These are phyloP conservation scores for Amanita muscaria DNA, from an alignment of 768 basidiomycete genomes.

Conservation along the genomic window DNA sequence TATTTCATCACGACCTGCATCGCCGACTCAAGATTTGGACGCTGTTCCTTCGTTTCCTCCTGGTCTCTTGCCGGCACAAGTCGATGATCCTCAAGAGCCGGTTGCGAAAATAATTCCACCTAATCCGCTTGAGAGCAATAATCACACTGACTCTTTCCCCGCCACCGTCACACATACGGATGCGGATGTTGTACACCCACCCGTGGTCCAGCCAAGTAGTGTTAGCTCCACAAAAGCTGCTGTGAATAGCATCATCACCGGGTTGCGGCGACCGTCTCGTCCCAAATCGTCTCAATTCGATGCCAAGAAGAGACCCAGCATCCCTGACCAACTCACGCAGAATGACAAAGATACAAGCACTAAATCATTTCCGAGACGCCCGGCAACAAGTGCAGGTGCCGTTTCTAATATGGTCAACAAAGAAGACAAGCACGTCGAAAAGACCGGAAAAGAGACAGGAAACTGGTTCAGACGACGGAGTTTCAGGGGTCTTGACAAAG, in stretches of 20 bases:
- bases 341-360: background rate
- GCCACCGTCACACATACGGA: background rate
- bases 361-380: conserved; percentile 6
- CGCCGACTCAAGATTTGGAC: conserved; percentile 12
- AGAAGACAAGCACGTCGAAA: conserved; percentile 30
- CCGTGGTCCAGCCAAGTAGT: background rate
- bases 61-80: background rate
- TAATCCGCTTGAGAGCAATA: background rate
- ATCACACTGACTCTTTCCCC: background rate
- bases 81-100: background rate
- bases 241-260: conserved; percentile 11
- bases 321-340: background rate
- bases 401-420: conserved; percentile 22
- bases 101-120: background rate
- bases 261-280: conserved; percentile 17
- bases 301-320: background rate
- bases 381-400: conserved; percentile 10
- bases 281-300: background rate
- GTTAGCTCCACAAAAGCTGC: background rate
- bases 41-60: conserved; percentile 1
- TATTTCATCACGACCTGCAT: conserved; percentile 14
- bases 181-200: background rate
- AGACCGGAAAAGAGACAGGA: conserved; percentile 19
- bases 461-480: conserved; percentile 48
- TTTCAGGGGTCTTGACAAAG: conserved; percentile 25